Conservation (phyloP, 306 rosid genomes). For the Ceratonia siliqua region DNA sequence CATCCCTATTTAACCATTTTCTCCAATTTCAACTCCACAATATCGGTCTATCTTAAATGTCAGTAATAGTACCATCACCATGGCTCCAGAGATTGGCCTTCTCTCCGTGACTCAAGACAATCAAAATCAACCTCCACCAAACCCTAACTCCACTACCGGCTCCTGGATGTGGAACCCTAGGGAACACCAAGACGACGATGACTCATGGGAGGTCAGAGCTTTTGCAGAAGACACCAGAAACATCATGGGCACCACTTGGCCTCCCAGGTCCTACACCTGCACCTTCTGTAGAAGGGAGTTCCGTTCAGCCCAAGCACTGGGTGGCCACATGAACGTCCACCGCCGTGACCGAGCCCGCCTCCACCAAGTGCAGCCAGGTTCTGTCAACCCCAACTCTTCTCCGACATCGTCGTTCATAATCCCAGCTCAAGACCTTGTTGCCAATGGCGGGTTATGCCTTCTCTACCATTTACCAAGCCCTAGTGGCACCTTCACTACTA, state of each 20-base stretch:
- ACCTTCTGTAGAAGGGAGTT: constrained; percentile 83
- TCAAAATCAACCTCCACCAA: constrained; percentile 37
- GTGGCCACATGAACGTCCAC: constrained; percentile 99
- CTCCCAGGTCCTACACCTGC: constrained; percentile 91
- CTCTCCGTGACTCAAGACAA: constrained; percentile 64
- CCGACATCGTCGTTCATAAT: constrained; percentile 44
- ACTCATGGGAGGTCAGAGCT: constrained; percentile 91
- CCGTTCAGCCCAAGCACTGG: constrained; percentile 93
- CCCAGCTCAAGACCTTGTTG: constrained; percentile 61
- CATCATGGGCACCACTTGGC: constrained; percentile 87
- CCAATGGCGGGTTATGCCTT: constrained; percentile 62
- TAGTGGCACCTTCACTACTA: constrained; percentile 27
- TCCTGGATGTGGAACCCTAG: constrained; percentile 80
- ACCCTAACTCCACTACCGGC: constrained; percentile 45
- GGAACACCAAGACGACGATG: constrained; percentile 59
- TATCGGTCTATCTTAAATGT: constrained; percentile 61
- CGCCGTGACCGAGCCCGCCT: constrained; percentile 98
- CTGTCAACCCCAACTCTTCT: neutral
- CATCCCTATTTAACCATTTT: constrained; percentile 47
- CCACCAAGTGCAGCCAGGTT: constrained; percentile 48
- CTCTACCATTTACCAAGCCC: constrained; percentile 78
- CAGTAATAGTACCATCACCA: constrained; percentile 39
- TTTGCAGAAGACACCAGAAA: constrained; percentile 87
- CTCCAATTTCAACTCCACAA: constrained; percentile 40
- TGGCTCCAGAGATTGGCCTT: constrained; percentile 74